Base-by-base conservation (phyloP, 495 filamentous ascomycete genomes). In the Schizothecium vesticola region DNA sequence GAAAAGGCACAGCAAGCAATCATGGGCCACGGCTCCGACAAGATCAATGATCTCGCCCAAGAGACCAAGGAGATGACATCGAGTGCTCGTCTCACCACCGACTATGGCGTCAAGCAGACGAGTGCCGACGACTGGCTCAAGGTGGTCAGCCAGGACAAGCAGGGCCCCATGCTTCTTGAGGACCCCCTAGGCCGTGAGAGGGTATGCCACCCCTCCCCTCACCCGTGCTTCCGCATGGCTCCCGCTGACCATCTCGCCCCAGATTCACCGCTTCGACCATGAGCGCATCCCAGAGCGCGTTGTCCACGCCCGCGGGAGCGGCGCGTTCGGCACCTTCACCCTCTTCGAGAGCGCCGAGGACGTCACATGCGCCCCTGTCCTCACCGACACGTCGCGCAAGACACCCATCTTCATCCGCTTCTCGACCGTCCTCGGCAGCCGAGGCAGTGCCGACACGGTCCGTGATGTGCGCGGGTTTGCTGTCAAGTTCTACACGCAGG, bases 251-350 rank as follows among this genome's bases (percentile, higher is more conserved):
- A 21, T 25, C 25, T 67, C 11, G 2, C 51, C 12, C 16, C 59
- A 93, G 91, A 91, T 93, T 59, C 86, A 88, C 74, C 86, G 88
- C 67, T 94, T 96, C 74, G 92, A 95, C 72, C 92, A 95, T 70
- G 92, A 96, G 77, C 86, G 92, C 63, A 94, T 95, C 63, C 92
- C 92, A 3, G 92, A 96, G 78, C 84, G 93, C 63, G 92, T 96
- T 16, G 92, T 97, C 6, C 93, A 97, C 74, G 93, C 93, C 28
- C 90, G 93, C 33, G 93, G 92, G 23, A 81, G 86, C 16, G 93
- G 88, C 51, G 93, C 93, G 21, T 96, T 95, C 72, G 93, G 93
- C 13, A 92, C 85, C 29, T 96, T 96, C 81, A 90, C 83, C 64
- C 79, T 96, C 2, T 83, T 85, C 66, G 84, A 94, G 77, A 89